phyloP scores from a whole-genome alignment of 768 basidiomycete genomes.

The Phylloporus rhodoxanthus region DNA sequence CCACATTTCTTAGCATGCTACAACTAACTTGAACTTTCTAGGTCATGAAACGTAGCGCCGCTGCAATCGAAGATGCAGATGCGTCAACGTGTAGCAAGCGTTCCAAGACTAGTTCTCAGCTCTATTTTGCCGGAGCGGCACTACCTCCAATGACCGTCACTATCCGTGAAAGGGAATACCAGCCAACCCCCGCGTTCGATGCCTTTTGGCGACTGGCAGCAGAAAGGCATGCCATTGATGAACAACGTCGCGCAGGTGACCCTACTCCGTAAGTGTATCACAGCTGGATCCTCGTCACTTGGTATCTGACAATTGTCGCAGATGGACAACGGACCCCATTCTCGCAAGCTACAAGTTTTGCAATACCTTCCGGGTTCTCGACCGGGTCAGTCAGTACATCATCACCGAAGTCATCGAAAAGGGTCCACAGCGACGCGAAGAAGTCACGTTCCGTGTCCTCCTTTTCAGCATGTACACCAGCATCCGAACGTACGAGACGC shows the following conservation, averaged over 20 bases:
- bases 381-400: slow-evolving; percentile 65
- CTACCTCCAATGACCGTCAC: slow-evolving; percentile 27
- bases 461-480: slow-evolving; percentile 70
- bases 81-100: slow-evolving; percentile 20
- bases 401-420: slow-evolving; percentile 63
- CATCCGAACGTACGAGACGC: slow-evolving; percentile 65
- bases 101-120: slow-evolving; percentile 15
- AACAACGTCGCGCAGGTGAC: slow-evolving; percentile 44
- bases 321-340: slow-evolving; percentile 66
- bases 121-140: slow-evolving; percentile 9
- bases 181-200: slow-evolving; percentile 51
- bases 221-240: slow-evolving; percentile 54
- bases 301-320: slow-evolving; percentile 24
- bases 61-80: slow-evolving; percentile 5
- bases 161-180: slow-evolving; percentile 35
- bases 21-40: background rate
- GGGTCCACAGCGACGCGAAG: slow-evolving; percentile 53
- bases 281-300: background rate
- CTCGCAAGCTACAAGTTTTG: slow-evolving; percentile 57
- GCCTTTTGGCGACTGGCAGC: slow-evolving; percentile 55
- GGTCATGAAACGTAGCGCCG: slow-evolving; percentile 20
- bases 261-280: slow-evolving; percentile 47
- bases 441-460: slow-evolving; percentile 65
- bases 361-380: slow-evolving; percentile 70
- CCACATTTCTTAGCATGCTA: background rate